Evolutionary conservation across 2,329 filamentous ascomycete species (phyloP).

Genomic region (Cercospora janseana): DNA sequence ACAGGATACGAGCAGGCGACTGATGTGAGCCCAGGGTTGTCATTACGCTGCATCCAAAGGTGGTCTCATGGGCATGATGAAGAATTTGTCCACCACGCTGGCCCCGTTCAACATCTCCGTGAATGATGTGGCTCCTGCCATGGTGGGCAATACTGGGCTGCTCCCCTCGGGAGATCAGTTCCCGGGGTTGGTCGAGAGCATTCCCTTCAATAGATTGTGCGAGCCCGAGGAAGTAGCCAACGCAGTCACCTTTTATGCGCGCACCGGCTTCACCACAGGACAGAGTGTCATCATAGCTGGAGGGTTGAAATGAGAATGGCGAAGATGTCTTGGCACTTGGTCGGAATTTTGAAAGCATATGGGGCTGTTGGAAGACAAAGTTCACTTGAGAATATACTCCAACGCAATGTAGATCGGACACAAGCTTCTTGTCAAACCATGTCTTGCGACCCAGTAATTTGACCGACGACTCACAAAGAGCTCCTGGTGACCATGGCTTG

Average conservation of each 20-base stretch:
- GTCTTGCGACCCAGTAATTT: too few relatives aligned
- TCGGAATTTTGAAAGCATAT: too few relatives aligned
- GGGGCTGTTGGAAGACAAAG: too few relatives aligned
- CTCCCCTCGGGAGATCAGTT: constrained; percentile 52
- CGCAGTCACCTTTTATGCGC: constrained; percentile 57
- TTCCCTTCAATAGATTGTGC: constrained; percentile 58
- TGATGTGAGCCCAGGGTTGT: constrained; percentile 22
- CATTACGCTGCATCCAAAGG: constrained; percentile 33
- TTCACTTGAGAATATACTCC: too few relatives aligned
- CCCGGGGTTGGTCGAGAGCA: constrained; percentile 58
- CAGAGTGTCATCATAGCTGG: constrained; percentile 30
- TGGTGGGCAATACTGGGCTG: constrained; percentile 59
- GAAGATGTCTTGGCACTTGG: too few relatives aligned
- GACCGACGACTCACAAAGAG: too few relatives aligned
- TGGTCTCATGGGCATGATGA: constrained; percentile 61
- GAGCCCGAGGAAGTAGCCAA: constrained; percentile 59
- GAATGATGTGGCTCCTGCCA: constrained; percentile 66
- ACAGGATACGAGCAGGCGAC: background rate
- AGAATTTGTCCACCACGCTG: constrained; percentile 59
- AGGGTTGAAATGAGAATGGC: constrained; percentile 24
- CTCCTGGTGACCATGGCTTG: too few relatives aligned
- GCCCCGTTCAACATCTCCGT: constrained; percentile 62
- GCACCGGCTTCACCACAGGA: constrained; percentile 49
- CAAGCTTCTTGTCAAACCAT: too few relatives aligned
- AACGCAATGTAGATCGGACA: too few relatives aligned